A percentile compares a stretch with the other conserved stretches of the same genome.
Evolutionary conservation across 2,329 filamentous ascomycete genomes (phyloP).

Genomic region (Fusarium sp.): DNA sequence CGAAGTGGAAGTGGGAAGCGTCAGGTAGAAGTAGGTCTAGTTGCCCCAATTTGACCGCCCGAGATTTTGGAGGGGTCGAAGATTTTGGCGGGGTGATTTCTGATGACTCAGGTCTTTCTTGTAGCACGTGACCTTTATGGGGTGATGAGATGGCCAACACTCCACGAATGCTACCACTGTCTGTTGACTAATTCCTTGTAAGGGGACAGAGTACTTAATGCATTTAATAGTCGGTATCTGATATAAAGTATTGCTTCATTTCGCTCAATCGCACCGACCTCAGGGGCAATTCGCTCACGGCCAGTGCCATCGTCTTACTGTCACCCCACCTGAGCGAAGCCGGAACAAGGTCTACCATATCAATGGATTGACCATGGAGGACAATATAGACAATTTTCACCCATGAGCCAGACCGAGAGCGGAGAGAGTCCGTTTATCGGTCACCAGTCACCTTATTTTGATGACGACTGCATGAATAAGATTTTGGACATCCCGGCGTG

Average conservation of each 20-base stretch:
- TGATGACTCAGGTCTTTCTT: slow-evolving; percentile 38
- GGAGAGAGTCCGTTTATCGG: slow-evolving; percentile 8
- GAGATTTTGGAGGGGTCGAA: slow-evolving; percentile 42
- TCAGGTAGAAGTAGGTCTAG: slow-evolving; percentile 30
- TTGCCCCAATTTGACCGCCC: slow-evolving; percentile 29
- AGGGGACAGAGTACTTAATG: background rate
- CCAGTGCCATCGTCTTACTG: slow-evolving; percentile 12
- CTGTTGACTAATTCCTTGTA: background rate
- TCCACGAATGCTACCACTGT: slow-evolving; percentile 15
- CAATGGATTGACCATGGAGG: background rate
- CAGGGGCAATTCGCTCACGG: background rate
- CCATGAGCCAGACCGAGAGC: slow-evolving; percentile 3
- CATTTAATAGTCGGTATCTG: background rate
- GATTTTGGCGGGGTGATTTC: slow-evolving; percentile 41
- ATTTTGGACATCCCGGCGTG: background rate
- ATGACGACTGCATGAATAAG: background rate
- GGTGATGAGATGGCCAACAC: slow-evolving; percentile 2
- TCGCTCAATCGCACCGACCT: background rate
- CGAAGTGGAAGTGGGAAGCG: slow-evolving; percentile 27
- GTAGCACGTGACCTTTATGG: slow-evolving; percentile 26
- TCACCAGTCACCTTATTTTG: background rate
- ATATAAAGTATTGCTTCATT: background rate
- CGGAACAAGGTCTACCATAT: slow-evolving; percentile 6
- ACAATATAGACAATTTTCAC: background rate
- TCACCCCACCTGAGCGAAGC: slow-evolving; percentile 39